phyloP scores from a whole-genome alignment of 2,329 filamentous ascomycete genomes.

The Clarireedia homoeocarpa region DNA sequence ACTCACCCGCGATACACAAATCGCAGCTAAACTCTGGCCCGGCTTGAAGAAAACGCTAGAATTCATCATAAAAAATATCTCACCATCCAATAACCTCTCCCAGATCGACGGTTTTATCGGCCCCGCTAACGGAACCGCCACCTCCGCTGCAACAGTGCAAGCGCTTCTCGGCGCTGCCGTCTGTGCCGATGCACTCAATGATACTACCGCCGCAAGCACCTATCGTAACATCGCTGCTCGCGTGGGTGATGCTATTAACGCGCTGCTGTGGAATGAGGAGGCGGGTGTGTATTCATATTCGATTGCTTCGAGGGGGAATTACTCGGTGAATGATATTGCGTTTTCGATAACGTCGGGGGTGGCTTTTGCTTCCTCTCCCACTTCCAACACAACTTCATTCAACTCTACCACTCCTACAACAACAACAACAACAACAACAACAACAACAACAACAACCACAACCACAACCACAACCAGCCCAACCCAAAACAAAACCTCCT shows the following conservation, averaged over 20 bases:
- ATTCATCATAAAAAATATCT: neutral
- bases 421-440: too few relatives aligned
- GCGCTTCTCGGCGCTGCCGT: slow-evolving; percentile 23
- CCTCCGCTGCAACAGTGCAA: slow-evolving; percentile 3
- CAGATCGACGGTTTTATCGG: slow-evolving; percentile 4
- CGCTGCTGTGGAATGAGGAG: slow-evolving; percentile 28
- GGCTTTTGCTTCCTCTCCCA: neutral
- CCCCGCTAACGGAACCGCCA: slow-evolving; percentile 4
- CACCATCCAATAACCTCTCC: slow-evolving; percentile 1
- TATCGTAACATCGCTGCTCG: slow-evolving; percentile 21
- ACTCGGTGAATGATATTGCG: slow-evolving; percentile 21
- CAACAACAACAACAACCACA: too few relatives aligned
- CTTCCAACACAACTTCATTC: too few relatives aligned
- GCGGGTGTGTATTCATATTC: slow-evolving; percentile 30
- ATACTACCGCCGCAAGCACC: slow-evolving; percentile 19
- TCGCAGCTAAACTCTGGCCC: neutral
- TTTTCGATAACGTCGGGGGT: neutral
- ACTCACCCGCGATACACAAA: neutral
- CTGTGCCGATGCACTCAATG: slow-evolving; percentile 28
- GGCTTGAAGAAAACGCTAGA: neutral
- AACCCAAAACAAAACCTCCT: neutral
- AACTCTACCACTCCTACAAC: too few relatives aligned
- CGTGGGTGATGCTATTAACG: slow-evolving; percentile 26
- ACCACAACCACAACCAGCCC: too few relatives aligned
- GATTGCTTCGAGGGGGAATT: slow-evolving; percentile 23